Evolutionary conservation across 495 filamentous ascomycete species (phyloP).

Genomic region (Annulohypoxylon nitens): DNA sequence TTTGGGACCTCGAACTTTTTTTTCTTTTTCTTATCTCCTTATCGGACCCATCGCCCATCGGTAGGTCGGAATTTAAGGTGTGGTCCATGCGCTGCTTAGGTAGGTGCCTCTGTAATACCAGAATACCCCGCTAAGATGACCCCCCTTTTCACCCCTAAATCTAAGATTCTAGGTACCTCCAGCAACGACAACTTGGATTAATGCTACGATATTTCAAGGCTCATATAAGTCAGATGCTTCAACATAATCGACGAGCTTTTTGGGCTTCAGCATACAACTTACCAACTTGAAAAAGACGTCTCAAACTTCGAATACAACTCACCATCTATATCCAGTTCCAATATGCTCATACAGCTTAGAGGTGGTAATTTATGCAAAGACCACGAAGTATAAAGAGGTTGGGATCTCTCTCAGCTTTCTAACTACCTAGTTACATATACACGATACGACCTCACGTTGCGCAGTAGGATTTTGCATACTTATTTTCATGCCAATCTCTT

Average conservation of each 20-base stretch:
- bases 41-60: slow-evolving; percentile 28
- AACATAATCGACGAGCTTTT: no score
- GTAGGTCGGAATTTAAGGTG: background rate
- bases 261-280: no score
- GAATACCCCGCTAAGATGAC: background rate
- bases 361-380: no score
- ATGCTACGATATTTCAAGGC: no score
- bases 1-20: slow-evolving; percentile 20
- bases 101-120: background rate
- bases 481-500: background rate
- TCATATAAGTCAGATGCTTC: no score
- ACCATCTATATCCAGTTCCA: no score
- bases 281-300: no score
- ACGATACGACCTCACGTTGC: background rate
- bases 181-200: no score
- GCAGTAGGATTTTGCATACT: background rate
- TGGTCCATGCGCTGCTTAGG: background rate
- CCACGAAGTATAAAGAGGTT: background rate
- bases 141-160: background rate
- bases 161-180: background rate
- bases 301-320: no score
- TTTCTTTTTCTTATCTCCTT: slow-evolving; percentile 28
- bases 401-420: background rate
- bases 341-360: no score
- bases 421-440: background rate